Percentiles rank a stretch among this genome's conserved stretches.
Evolutionary conservation across 495 filamentous ascomycete species (phyloP).

Genomic region (Amniculicola lignicola): DNA sequence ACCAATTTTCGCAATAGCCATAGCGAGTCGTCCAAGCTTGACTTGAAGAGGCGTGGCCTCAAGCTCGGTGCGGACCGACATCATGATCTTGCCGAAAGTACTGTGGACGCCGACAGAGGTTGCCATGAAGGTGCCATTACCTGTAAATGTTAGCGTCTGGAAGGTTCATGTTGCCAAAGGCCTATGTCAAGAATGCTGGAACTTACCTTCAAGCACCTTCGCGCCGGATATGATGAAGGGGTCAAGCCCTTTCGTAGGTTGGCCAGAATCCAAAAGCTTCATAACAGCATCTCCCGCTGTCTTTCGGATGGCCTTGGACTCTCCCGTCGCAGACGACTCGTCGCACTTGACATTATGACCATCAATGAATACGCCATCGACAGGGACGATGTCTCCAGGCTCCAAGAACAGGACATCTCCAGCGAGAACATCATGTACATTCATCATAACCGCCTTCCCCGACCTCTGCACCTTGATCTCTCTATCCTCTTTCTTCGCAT

Average conservation of each 20-base stretch:
- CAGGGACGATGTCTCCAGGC: constrained; percentile 75
- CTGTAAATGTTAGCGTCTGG: too few relatives aligned
- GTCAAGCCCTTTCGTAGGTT: constrained; percentile 77
- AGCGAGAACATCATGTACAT: constrained; percentile 74
- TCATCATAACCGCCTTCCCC: constrained; percentile 71
- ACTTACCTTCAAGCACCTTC: constrained; percentile 92
- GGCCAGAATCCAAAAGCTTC: constrained; percentile 70
- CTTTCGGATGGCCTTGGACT: constrained; percentile 68
- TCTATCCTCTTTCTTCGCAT: constrained; percentile 52
- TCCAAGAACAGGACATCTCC: constrained; percentile 83
- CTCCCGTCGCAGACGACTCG: constrained; percentile 66
- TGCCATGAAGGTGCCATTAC: constrained; percentile 77
- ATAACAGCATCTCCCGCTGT: constrained; percentile 71
- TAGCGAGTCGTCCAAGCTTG: constrained; percentile 85
- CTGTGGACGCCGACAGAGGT: constrained; percentile 87
- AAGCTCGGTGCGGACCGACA: constrained; percentile 84
- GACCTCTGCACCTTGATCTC: constrained; percentile 72
- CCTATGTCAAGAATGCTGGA: too few relatives aligned
- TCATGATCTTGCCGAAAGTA: constrained; percentile 86
- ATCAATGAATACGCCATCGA: constrained; percentile 41
- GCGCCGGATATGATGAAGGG: constrained; percentile 92
- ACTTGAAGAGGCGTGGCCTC: constrained; percentile 93
- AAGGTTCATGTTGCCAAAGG: too few relatives aligned
- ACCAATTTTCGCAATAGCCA: constrained; percentile 92
- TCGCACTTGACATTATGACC: constrained; percentile 61